Base-by-base conservation (phyloP, 2,329 filamentous ascomycete species). In the Aspergillus tanneri region DNA sequence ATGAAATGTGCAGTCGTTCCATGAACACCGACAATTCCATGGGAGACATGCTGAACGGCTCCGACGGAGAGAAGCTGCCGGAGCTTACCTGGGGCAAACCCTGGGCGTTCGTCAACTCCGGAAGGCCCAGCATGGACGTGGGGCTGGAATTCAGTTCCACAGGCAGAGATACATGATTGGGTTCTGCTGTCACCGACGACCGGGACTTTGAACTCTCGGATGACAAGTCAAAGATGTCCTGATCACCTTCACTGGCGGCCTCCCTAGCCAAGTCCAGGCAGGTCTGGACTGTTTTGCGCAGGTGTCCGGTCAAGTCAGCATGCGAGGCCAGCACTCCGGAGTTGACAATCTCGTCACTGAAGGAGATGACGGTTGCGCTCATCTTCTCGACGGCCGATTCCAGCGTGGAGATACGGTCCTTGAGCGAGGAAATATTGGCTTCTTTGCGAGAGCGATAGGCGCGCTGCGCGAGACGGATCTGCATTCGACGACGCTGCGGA, bases 391-490 rank as follows among this genome's bases (percentile, higher is more conserved):
- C 42, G 0, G 58, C 43, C 1, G 42, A 27, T 30, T 62, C 60
- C 19, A 62, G 24, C 35, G 54, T 36, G 1, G 47, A 43, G 18
- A 62, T 57, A 14, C 57, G 60, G 21, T 36, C 47, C 18, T 53
- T 57, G 10, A 59, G 49, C 9, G 46, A 46, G n/a, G 52, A 49
- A 9, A 58, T 42, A 24, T 45, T 54, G 3, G 54, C 57, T 46
- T 62, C 57, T 34, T 61, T 61, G 21, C 60, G 57, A 12, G 57
- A 61, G 14, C 60, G 58, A 47, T 61, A 62, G 3, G 60, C 60
- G 5, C 58, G 56, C 50, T 62, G 60, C 12, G 58, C 60, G 28
- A 60, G 48, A 25, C 60, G 58, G 25, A 59, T 60, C 46, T 62
- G 60, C 50, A 54, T 55, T 22, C 60, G 58, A 7, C 60, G 48